phyloP scores from a whole-genome alignment of 805 yeast genomes.

The Martiniozyma abietophila region DNA sequence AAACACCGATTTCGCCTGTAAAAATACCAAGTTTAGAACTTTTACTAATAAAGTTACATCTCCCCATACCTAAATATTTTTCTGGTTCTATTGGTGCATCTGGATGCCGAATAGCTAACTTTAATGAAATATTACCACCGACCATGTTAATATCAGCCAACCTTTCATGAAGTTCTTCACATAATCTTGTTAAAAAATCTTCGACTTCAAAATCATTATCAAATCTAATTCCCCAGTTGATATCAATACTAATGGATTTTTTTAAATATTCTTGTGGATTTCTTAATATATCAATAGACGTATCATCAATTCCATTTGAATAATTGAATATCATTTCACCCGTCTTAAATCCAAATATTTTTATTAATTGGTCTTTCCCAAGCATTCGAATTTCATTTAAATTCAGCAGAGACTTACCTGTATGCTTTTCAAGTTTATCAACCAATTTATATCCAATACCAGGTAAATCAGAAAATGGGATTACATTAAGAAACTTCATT shows the following conservation, averaged over 20 bases:
- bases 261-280: constrained; percentile 46
- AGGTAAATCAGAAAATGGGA: constrained; percentile 40
- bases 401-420: constrained; percentile 16
- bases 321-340: constrained; percentile 55
- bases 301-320: constrained; percentile 59
- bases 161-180: constrained; percentile 50
- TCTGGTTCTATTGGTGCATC: constrained; percentile 68
- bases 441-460: constrained; percentile 52
- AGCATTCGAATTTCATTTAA: constrained; percentile 33
- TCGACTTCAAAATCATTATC: constrained; percentile 53
- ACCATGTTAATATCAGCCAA: constrained; percentile 35
- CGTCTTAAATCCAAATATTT: constrained; percentile 56
- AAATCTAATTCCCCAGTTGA: constrained; percentile 85
- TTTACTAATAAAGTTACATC: constrained; percentile 55
- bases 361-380: constrained; percentile 29
- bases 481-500: constrained; percentile 27
- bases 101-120: constrained; percentile 52
- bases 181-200: constrained; percentile 45
- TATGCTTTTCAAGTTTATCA: constrained; percentile 31
- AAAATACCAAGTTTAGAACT: constrained; percentile 51
- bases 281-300: constrained; percentile 43
- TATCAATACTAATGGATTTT: constrained; percentile 78
- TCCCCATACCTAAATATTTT: constrained; percentile 80
- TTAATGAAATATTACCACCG: constrained; percentile 55
- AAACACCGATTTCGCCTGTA: constrained; percentile 49